Evolutionary conservation across 495 filamentous ascomycete genomes (phyloP).

Genomic region (Aspergillus panamensis): DNA sequence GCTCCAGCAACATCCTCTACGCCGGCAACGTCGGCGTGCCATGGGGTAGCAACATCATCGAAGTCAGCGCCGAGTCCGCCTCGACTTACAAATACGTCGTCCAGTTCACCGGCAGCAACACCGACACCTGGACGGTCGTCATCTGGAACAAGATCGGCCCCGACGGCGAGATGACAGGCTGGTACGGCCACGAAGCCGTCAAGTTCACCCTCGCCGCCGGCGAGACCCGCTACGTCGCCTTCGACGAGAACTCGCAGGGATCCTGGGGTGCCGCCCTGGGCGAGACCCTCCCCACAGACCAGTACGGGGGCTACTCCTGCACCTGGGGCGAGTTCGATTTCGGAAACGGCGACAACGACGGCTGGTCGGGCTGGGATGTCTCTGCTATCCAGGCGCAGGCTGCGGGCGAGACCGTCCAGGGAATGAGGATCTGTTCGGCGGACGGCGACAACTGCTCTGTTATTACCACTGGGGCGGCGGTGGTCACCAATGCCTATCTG

Average conservation of each 20-base stretch:
- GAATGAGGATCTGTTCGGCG: conserved; percentile 37
- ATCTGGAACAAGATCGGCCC: conserved; percentile 55
- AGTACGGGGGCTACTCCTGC: conserved; percentile 37
- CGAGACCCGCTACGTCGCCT: conserved; percentile 44
- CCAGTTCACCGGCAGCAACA: conserved; percentile 39
- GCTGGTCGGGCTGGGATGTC: conserved; percentile 45
- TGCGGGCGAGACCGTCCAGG: conserved; percentile 32
- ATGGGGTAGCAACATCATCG: conserved; percentile 53
- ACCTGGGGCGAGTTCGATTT: conserved; percentile 49
- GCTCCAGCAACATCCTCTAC: conserved; percentile 28
- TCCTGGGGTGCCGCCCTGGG: conserved; percentile 39
- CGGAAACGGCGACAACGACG: conserved; percentile 32
- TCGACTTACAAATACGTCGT: conserved; percentile 46
- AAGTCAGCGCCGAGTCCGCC: conserved; percentile 33
- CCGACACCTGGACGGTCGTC: conserved; percentile 36
- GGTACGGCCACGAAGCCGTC: conserved; percentile 43
- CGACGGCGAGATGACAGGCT: conserved; percentile 41
- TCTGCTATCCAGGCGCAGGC: conserved; percentile 45
- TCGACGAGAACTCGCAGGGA: conserved; percentile 47
- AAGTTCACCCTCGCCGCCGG: conserved; percentile 43
- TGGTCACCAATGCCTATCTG: conserved; percentile 35
- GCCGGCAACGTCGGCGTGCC: conserved; percentile 49
- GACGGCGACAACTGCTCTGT: conserved; percentile 32
- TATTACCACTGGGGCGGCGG: conserved; percentile 29
- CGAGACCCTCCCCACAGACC: conserved; percentile 29